Evolutionary conservation across 2,329 filamentous ascomycete genomes (phyloP), one percentile per base, ranked within the genome.

Genomic region (Ophiosphaerella korrae): DNA sequence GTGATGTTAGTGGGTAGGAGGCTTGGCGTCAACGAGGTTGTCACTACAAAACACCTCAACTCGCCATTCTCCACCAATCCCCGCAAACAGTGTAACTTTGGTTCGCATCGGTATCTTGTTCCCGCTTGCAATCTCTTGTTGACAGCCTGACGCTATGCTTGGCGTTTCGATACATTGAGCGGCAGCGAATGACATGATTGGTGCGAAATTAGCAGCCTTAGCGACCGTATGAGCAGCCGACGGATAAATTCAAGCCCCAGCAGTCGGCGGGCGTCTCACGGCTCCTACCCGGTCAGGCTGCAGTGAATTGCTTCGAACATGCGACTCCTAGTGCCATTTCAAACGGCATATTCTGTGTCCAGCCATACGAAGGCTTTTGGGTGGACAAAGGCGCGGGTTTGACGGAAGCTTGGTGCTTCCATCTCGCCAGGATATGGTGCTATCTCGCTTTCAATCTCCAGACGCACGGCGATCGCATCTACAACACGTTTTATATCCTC

Each of bases 301-400:
- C 58, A 58, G 62, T 47, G 56, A 53, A 60, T 60, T 60, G 48
- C 56, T 58, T 60, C 62, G 57, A 65, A 55, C 48, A 67, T 62
- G 60, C 56, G 47, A 55, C 41, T 44, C 42, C 55, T 63, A 66
- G 59, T 50, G 57, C 50, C 50, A 35, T 58, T 58, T 55, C 43
- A 53, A 63, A 70, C 69, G 71, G 68, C 70, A 69, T 70, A 66
- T 72, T 68, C 64, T 67, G 56, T 62, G 63, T 71, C 69, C 67
- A 74, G 68, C 71, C 68, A 73, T 73, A 72, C 65, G 62, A 71
- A 55, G 64, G 54, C 61, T 57, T 57, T 60, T 56, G 60, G 62
- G 56, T 52, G 48, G 51, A 57, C 58, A 60, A 64, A 58, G 57
- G 60, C 65, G 68, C 67, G 64, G 64, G 55, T 64, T 62, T 57